phyloP scores from a whole-genome alignment of 1,139 yeast genomes.

The Waltiozyma solani region DNA sequence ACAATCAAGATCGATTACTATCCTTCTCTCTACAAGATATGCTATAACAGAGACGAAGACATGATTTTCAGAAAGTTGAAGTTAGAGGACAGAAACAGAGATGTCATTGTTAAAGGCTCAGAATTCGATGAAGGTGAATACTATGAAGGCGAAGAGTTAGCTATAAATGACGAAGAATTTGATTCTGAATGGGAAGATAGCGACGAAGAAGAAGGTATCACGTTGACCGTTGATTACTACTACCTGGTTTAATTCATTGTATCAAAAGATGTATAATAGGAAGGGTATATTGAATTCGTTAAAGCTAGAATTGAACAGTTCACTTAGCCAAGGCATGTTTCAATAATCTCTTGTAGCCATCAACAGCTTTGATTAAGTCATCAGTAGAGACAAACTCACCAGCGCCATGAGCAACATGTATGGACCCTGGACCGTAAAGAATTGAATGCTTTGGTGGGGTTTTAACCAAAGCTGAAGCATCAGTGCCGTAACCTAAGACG shows the following conservation, averaged over 20 bases:
- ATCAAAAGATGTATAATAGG: no score
- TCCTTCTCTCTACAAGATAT: neutral
- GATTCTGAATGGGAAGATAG: neutral
- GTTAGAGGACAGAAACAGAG: neutral
- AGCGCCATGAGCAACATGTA: slow-evolving; percentile 54
- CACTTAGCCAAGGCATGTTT: slow-evolving; percentile 3
- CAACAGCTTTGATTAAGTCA: slow-evolving; percentile 42
- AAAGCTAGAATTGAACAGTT: no score
- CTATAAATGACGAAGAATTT: neutral
- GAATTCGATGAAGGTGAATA: neutral
- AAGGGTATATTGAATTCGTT: no score
- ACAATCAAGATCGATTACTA: neutral
- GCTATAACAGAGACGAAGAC: neutral
- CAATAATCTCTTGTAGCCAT: slow-evolving; percentile 34
- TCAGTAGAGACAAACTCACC: slow-evolving; percentile 40
- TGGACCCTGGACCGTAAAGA: slow-evolving; percentile 60
- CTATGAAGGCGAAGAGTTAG: neutral
- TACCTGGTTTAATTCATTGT: no score
- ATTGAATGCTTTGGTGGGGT: slow-evolving; percentile 31
- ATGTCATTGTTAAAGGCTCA: neutral
- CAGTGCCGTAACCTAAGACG: slow-evolving; percentile 50
- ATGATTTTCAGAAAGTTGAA: neutral
- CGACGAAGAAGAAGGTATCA: neutral
- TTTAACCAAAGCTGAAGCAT: slow-evolving; percentile 39
- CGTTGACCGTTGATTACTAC: no score